Conservation (phyloP, 2,329 filamentous ascomycete genomes). For the Clonostachys rosea region DNA sequence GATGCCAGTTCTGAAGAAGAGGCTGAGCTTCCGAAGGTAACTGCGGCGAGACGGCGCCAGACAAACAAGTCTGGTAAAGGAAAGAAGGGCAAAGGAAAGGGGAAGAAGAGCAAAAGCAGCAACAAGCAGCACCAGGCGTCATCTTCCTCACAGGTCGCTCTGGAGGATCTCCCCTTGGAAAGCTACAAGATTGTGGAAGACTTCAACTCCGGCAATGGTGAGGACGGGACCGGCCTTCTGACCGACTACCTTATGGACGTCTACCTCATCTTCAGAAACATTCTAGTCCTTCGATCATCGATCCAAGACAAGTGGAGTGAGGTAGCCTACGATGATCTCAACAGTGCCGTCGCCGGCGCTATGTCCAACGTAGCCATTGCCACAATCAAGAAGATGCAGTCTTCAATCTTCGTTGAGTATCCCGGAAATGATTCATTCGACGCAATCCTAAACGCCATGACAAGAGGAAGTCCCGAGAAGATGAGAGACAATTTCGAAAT, state of each 20-base stretch:
- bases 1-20: not conserved
- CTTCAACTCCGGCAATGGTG: not conserved
- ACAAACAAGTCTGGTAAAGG: not conserved
- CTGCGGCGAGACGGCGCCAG: too few species aligned
- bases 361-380: constrained; percentile 33
- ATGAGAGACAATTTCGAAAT: not conserved
- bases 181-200: constrained; percentile 36
- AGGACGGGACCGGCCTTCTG: not conserved
- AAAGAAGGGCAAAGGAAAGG: constrained; percentile 24
- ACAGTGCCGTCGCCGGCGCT: constrained; percentile 36
- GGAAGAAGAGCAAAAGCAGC: constrained; percentile 26
- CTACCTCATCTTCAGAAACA: constrained; percentile 17
- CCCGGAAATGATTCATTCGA: constrained; percentile 37
- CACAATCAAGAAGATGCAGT: constrained; percentile 30
- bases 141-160: constrained; percentile 6
- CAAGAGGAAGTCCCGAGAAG: not conserved
- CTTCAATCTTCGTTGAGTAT: constrained; percentile 37
- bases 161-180: constrained; percentile 19
- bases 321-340: constrained; percentile 36
- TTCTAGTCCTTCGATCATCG: constrained; percentile 30
- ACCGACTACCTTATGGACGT: not conserved
- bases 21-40: not conserved
- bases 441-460: constrained; percentile 30
- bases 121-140: not conserved
- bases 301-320: constrained; percentile 34